Base-by-base conservation (phyloP, 1,284 basidiomycete species). In the Lignosus rhinocerotis region DNA sequence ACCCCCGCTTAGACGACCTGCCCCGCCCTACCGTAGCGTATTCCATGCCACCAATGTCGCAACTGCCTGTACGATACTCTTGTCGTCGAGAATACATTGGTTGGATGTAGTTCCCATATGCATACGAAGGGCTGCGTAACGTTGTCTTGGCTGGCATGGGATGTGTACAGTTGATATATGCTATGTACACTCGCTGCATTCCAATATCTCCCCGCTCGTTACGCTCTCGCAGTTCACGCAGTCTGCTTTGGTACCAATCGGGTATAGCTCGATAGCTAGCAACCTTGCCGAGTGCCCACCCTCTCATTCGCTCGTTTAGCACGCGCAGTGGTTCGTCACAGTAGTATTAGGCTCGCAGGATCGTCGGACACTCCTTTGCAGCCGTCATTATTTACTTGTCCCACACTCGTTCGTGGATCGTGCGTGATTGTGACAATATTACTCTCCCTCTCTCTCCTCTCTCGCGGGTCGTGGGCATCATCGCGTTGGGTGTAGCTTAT, bases 61-160 rank as follows among this genome's bases (percentile, higher is more conserved):
- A 62, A 59, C 59, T 57, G 57, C 55, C 59, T 67, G 65, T 68
- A 68, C 64, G 63, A 64, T 60, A 66, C 57, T 51, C 47, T 58
- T 51, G 60, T 64, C 62, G 58, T 65, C 63, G 63, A 59, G 59
- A 68, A 68, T 68, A 66, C 65, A 66, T 68, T 63, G 63, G 58
- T 60, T 65, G 67, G 64, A 60, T 61, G 60, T 68, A 68, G 65
- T 68, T 56, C 54, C 25, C 25, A 25, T 52, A 47, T 59, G 59
- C 57, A 55, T 49, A 56, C 46, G 21, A 41, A 34, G 17, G 34
- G 44, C 30, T 17, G 36, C 31, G 36, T 25, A 16, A 38, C 46
- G 53, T 58, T 52, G 59, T 61, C 62, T 49, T 57, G 55, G 52
- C 62, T 56, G 59, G 59, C 34, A 56, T 59, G 56, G 52, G 54